Conservation (phyloP, 805 yeast genomes). For the Cyberlindnera amylophila region DNA sequence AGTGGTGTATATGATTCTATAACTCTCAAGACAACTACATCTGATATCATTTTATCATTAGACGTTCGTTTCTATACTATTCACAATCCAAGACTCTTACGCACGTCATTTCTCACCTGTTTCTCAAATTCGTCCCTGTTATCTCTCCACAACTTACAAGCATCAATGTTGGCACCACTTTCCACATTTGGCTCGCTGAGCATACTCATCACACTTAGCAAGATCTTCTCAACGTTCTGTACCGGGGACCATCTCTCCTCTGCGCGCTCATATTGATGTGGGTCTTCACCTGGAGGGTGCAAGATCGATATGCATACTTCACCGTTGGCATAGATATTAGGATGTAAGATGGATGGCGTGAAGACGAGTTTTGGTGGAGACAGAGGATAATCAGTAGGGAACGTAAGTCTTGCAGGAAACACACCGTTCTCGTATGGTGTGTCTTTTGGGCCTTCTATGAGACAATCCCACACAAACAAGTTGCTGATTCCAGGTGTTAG, state of each 20-base stretch:
- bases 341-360: constrained; percentile 83
- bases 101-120: constrained; percentile 64
- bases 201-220: constrained; percentile 92
- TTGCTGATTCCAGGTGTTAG: constrained; percentile 33
- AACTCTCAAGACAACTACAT: too few relatives aligned
- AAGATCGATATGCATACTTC: constrained; percentile 93
- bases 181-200: constrained; percentile 95
- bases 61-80: neutral
- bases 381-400: constrained; percentile 79
- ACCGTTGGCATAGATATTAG: constrained; percentile 91
- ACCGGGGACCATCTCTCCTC: constrained; percentile 98
- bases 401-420: constrained; percentile 69
- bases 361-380: constrained; percentile 76
- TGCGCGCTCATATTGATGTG: constrained; percentile 90
- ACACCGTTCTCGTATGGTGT: constrained; percentile 86
- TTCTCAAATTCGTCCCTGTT: constrained; percentile 62
- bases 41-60: too few relatives aligned
- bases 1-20: too few relatives aligned
- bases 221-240: constrained; percentile 94
- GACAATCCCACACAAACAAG: constrained; percentile 78
- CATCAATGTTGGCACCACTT: constrained; percentile 87
- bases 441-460: constrained; percentile 77
- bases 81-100: constrained; percentile 65
- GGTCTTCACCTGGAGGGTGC: constrained; percentile 97
- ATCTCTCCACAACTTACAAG: constrained; percentile 86